Percentiles rank a stretch among this genome's conserved stretches.
Evolutionary conservation across 352 stramenopile species (phyloP).

Genomic region (Bremia lactucae): DNA sequence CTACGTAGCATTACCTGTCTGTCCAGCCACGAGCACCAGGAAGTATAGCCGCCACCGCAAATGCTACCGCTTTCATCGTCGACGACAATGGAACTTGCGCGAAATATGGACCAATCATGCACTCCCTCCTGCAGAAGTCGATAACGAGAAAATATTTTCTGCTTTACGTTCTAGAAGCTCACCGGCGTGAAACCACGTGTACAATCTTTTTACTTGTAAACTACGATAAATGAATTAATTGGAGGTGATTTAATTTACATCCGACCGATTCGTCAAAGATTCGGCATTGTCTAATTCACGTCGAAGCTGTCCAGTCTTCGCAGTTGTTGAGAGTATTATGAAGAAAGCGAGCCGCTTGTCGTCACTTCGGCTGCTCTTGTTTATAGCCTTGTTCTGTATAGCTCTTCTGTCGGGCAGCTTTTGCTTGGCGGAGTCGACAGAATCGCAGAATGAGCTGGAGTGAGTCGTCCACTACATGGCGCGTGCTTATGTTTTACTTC

Average conservation of each 20-base stretch:
- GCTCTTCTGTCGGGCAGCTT: conserved; percentile 10
- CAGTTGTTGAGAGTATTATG: too few relatives aligned
- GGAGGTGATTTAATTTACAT: conserved; percentile 5
- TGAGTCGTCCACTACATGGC: too few relatives aligned
- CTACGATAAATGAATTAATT: not conserved
- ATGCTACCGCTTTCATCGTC: conserved; percentile 10
- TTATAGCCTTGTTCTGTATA: conserved; percentile 26
- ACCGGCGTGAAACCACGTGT: conserved; percentile 10
- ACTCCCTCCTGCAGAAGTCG: not conserved
- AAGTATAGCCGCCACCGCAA: conserved; percentile 8
- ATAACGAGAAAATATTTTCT: conserved; percentile 3
- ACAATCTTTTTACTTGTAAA: not conserved
- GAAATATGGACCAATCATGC: conserved; percentile 8
- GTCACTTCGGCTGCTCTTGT: conserved; percentile 30
- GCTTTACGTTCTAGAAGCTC: conserved; percentile 17
- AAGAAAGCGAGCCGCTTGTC: conserved; percentile 8
- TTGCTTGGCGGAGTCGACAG: conserved; percentile 27
- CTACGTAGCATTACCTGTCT: conserved; percentile 23
- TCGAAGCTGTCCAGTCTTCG: too few relatives aligned
- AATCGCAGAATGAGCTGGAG: conserved; percentile 29
- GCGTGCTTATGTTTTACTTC: too few relatives aligned
- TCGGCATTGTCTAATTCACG: too few relatives aligned
- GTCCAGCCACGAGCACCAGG: conserved; percentile 36
- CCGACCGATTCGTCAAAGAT: conserved; percentile 9
- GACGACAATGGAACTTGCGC: too few relatives aligned